Conservation (phyloP, 2,329 filamentous ascomycete genomes). For the Xylariales sp. region DNA sequence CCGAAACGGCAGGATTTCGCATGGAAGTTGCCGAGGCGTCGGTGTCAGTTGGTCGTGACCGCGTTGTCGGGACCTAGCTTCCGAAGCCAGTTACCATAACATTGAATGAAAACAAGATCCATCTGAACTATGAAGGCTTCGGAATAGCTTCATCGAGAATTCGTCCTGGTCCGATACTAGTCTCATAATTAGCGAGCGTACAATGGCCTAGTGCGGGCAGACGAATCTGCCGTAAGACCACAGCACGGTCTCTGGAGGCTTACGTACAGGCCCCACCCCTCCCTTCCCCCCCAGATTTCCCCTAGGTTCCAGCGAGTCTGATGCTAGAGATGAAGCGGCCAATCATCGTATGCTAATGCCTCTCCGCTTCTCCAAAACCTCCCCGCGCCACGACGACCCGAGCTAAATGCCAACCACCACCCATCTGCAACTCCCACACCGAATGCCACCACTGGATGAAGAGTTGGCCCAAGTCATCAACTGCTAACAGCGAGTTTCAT, state of each 20-base stretch:
- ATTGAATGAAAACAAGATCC: background rate
- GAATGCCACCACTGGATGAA: background rate
- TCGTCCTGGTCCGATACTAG: background rate
- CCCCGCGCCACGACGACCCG: background rate
- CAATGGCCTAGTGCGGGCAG: background rate
- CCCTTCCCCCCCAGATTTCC: too few relatives aligned
- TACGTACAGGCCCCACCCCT: too few relatives aligned
- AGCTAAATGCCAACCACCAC: background rate
- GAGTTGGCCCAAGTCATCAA: too few relatives aligned
- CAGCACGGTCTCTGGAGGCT: background rate
- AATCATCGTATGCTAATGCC: background rate
- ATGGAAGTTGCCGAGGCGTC: background rate
- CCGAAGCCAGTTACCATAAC: background rate
- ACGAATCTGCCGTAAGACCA: too few relatives aligned
- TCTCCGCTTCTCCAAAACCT: background rate
- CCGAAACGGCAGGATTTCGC: too few relatives aligned
- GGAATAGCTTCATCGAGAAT: too few relatives aligned
- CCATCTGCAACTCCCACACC: background rate
- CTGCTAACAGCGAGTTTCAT: too few relatives aligned
- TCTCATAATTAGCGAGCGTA: background rate
- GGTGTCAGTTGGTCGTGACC: too few relatives aligned
- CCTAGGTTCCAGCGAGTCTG: too few relatives aligned
- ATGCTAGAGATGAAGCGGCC: too few relatives aligned
- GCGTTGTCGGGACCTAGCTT: background rate
- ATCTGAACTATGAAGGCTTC: too few relatives aligned